Percentiles rank a stretch among this genome's conserved stretches.
These are phyloP conservation scores for Parascedosporium putredinis DNA, from an alignment of 2,329 filamentous ascomycete species.

Conservation along the genomic window DNA sequence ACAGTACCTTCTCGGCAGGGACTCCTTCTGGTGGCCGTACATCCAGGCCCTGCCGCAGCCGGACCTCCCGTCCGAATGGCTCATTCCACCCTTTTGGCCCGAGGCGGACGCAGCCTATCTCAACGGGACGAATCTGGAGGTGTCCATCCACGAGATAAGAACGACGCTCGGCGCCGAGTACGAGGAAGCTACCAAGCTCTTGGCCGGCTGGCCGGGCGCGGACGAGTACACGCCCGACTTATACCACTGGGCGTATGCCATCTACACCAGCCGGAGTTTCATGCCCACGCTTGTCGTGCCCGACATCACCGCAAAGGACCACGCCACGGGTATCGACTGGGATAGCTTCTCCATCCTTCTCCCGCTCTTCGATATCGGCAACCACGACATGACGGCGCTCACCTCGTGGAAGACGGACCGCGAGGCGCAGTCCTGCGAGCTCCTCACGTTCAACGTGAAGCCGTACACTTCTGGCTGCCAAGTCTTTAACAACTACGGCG, in stretches of 20 bases:
- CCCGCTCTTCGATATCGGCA: slow-evolving; percentile 61
- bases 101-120: slow-evolving; percentile 48
- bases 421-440: slow-evolving; percentile 30
- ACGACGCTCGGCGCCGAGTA: slow-evolving; percentile 35
- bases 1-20: slow-evolving; percentile 47
- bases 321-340: slow-evolving; percentile 15
- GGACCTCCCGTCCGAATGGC: slow-evolving; percentile 36
- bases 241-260: slow-evolving; percentile 54
- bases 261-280: slow-evolving; percentile 57
- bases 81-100: slow-evolving; percentile 53
- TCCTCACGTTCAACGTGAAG: slow-evolving; percentile 30
- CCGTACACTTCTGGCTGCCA: slow-evolving; percentile 41
- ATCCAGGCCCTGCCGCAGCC: slow-evolving; percentile 55
- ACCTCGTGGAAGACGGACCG: slow-evolving; percentile 45
- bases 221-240: slow-evolving; percentile 34
- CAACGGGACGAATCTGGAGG: slow-evolving; percentile 40
- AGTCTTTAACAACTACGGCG: slow-evolving; percentile 62
- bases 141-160: slow-evolving; percentile 38
- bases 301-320: slow-evolving; percentile 10
- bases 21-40: slow-evolving; percentile 61
- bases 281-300: slow-evolving; percentile 47
- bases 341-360: slow-evolving; percentile 60
- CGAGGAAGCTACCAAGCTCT: slow-evolving; percentile 27
- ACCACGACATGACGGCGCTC: slow-evolving; percentile 53
- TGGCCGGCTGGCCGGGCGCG: slow-evolving; percentile 21